A percentile compares a stretch with the other conserved stretches of the same genome.
These are phyloP conservation scores for Podaxis sp. DNA, from an alignment of 768 basidiomycete genomes.

Conservation along the genomic window DNA sequence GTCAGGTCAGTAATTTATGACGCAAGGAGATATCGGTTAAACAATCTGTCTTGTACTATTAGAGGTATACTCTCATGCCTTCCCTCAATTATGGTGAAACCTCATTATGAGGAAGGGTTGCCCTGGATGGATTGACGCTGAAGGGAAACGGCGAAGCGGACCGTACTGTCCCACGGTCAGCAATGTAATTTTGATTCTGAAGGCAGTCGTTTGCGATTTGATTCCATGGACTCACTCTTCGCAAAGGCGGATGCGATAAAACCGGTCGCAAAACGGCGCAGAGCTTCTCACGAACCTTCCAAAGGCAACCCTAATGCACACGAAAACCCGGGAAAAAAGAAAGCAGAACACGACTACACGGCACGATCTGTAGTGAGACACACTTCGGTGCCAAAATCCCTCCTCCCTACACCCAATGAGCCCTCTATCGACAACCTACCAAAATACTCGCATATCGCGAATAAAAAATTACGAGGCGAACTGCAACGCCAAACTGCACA, in stretches of 20 bases:
- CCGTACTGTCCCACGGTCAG: not conserved
- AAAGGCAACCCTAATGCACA: constrained; percentile 20
- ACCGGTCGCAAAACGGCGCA: constrained; percentile 39
- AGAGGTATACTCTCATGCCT: too few species aligned
- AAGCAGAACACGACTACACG: constrained; percentile 43
- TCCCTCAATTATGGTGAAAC: too few species aligned
- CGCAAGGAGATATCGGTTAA: too few species aligned
- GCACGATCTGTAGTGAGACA: constrained; percentile 53
- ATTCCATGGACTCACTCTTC: constrained; percentile 67
- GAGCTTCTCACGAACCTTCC: constrained; percentile 20
- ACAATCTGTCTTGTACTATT: too few species aligned
- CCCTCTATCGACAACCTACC: constrained; percentile 33
- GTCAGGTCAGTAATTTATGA: too few species aligned
- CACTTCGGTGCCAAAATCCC: constrained; percentile 68
- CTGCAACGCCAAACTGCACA: constrained; percentile 61
- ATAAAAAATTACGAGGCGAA: constrained; percentile 74
- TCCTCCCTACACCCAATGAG: constrained; percentile 43
- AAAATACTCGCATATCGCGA: constrained; percentile 60
- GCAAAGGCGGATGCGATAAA: constrained; percentile 63
- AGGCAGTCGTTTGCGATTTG: not conserved
- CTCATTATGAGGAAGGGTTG: too few species aligned
- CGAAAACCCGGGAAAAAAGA: not conserved
- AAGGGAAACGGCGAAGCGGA: not conserved
- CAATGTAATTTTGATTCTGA: constrained; percentile 5
- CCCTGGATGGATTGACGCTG: too few species aligned